These are phyloP conservation scores for Keithomyces neogunnii DNA, from an alignment of 2,329 filamentous ascomycete species.

Conservation along the genomic window DNA sequence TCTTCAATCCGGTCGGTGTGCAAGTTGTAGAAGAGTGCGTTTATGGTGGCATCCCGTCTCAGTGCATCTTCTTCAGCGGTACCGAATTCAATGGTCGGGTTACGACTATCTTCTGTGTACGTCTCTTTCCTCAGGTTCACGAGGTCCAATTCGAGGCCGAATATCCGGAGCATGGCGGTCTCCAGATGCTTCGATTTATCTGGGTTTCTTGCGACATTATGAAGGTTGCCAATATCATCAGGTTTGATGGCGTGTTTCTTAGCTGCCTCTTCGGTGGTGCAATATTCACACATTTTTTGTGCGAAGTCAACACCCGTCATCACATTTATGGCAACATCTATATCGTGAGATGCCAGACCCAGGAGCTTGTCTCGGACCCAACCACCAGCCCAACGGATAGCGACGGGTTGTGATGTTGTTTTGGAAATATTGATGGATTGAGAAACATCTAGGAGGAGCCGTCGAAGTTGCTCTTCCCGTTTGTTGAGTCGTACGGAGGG, in stretches of 20 bases:
- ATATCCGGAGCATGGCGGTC: constrained; percentile 9
- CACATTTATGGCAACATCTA: constrained; percentile 76
- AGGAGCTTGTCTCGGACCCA: constrained; percentile 85
- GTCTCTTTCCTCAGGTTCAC: constrained; percentile 92
- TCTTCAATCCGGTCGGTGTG: constrained; percentile 75
- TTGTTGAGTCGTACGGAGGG: constrained; percentile 49
- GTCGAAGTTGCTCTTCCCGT: constrained; percentile 62
- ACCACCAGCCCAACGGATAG: constrained; percentile 73
- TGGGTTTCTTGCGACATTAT: constrained; percentile 10
- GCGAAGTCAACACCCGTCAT: constrained; percentile 77
- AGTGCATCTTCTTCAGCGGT: constrained; percentile 84
- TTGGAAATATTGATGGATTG: constrained; percentile 44
- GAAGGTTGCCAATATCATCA: constrained; percentile 3
- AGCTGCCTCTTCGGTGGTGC: constrained; percentile 29
- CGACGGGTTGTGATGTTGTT: constrained; percentile 43
- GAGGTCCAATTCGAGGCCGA: constrained; percentile 48
- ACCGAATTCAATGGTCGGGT: constrained; percentile 58
- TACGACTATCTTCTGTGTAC: constrained; percentile 59
- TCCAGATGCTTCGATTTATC: constrained; percentile 11
- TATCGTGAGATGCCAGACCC: constrained; percentile 64
- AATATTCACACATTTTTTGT: constrained; percentile 59
- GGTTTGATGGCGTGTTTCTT: constrained; percentile 4
- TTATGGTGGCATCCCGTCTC: constrained; percentile 85
- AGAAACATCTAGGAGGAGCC: constrained; percentile 77
- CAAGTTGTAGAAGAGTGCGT: constrained; percentile 93